Conservation (phyloP, 1,284 basidiomycete genomes). For the Cutaneotrichosporon sp. region DNA sequence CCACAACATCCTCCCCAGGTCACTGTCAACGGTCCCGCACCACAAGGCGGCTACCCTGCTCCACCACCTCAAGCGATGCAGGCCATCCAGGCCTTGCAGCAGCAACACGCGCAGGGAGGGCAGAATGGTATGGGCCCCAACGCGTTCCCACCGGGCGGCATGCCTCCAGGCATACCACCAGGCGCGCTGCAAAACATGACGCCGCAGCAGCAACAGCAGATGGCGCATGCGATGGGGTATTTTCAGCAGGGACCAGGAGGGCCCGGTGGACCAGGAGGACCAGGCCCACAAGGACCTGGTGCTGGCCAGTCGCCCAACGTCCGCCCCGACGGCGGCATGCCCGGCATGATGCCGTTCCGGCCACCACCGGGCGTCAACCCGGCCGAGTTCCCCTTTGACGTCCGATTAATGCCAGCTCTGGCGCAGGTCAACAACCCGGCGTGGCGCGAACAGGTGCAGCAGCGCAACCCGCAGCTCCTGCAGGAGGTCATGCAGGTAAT, state of each 20-base stretch:
- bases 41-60: constrained; percentile 1
- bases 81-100: constrained; percentile 22
- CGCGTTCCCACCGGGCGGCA: constrained; percentile 12
- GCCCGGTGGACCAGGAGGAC: not conserved
- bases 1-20: constrained; percentile 4
- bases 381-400: constrained; percentile 42
- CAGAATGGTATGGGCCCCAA: not conserved
- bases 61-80: constrained; percentile 16
- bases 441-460: constrained; percentile 32
- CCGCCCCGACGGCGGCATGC: constrained; percentile 7
- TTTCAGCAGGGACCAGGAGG: constrained; percentile 16
- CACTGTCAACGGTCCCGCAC: constrained; percentile 12
- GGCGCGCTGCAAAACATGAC: constrained; percentile 17
- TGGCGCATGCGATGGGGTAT: constrained; percentile 28
- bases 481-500: constrained; percentile 18
- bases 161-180: constrained; percentile 9
- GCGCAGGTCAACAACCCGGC: constrained; percentile 24
- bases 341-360: constrained; percentile 7
- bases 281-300: not conserved
- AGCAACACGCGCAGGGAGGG: constrained; percentile 20
- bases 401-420: constrained; percentile 27
- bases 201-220: constrained; percentile 33
- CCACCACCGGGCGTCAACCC: constrained; percentile 17
- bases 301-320: constrained; percentile 3
- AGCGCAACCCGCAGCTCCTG: constrained; percentile 26